Base-by-base conservation (phyloP, 805 yeast species). In the Lipomyces starkeyi region DNA sequence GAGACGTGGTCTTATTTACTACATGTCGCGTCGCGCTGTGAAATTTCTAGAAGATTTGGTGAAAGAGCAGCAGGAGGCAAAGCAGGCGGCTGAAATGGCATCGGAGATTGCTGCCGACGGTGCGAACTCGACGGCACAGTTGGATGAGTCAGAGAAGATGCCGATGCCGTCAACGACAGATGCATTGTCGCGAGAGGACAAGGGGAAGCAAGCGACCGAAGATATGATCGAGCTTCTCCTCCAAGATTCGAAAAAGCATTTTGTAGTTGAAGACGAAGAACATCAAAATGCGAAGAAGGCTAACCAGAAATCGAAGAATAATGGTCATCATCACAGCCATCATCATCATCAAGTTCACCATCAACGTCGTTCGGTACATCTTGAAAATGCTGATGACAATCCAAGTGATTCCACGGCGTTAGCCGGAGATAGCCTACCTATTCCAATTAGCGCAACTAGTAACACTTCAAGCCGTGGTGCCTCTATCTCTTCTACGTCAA, bases 31-130 rank as follows among this genome's bases (percentile, higher is more conserved):
- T 61, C 83, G 82, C 37, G 85, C 90, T 0, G 79, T 86, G 58
- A 79, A 78, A 59, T 82, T 83, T 55, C 77, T 88, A 52, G 86
- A 85, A 62, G 86, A 84, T n/a, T 78, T 86, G 29, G 80, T 86
- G 9, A 77, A 79, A 17, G 76, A 80, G 37, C 80, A 80, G 57
- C 37, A 65, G 58, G 56, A 43, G 47, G 54, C 17, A 17, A 43
- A 43, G 35, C 56, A 52, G n/a, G 53, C 34, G 43, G 55, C 40
- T 34, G n/a, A 20, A 7, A 29, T 35, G 64, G 29, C 13, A 53
- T 32, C 29, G 17, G 20, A 7, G 35, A 8, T n/a, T n/a, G 61
- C 52, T 14, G 59, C 11, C 20, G 22, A 67, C 35, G 43, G 47
- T 14, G 32, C 59, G 29, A 40, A 58, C 13, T 43, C 32, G 32